phyloP scores from a whole-genome alignment of 2,329 filamentous ascomycete genomes.

The Thelonectria rubi region DNA sequence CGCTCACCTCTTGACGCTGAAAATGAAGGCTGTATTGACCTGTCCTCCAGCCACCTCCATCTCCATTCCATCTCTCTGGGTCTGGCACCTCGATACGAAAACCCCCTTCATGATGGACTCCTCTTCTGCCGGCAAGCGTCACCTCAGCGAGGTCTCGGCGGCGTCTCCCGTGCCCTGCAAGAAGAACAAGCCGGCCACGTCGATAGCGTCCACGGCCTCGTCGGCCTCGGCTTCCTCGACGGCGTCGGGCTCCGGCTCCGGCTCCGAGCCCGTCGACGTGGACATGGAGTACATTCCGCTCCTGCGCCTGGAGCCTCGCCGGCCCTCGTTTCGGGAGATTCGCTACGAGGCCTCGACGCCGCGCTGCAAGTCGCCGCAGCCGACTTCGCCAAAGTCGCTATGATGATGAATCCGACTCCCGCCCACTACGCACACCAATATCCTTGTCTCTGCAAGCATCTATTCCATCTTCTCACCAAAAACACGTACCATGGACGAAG shows the following conservation, averaged over 20 bases:
- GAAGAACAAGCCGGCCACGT: conserved; percentile 40
- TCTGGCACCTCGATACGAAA: not conserved
- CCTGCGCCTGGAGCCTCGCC: conserved; percentile 30
- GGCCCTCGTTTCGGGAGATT: conserved; percentile 37
- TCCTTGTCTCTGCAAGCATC: conserved; percentile 3
- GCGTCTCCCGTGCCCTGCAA: conserved; percentile 38
- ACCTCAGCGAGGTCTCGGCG: conserved; percentile 32
- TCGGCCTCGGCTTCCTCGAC: conserved; percentile 26
- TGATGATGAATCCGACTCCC: conserved; percentile 13
- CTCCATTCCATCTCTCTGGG: not conserved
- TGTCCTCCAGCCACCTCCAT: not conserved
- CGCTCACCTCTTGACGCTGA: not conserved
- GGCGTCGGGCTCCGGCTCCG: conserved; percentile 20
- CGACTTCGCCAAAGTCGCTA: conserved; percentile 38
- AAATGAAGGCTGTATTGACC: not conserved
- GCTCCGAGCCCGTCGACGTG: conserved; percentile 30
- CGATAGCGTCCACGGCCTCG: conserved; percentile 37
- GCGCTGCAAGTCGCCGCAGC: conserved; percentile 39
- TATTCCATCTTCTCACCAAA: conserved; percentile 1
- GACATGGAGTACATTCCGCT: conserved; percentile 27
- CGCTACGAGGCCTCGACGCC: conserved; percentile 34
- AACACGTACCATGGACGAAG: not conserved
- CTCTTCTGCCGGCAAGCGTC: conserved; percentile 31
- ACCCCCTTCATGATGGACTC: conserved; percentile 25
- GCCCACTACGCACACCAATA: no score